Percentiles rank a stretch among this genome's conserved stretches.
phyloP scores from a whole-genome alignment of 1,139 yeast species.

The Saccharomyces hybrid region DNA sequence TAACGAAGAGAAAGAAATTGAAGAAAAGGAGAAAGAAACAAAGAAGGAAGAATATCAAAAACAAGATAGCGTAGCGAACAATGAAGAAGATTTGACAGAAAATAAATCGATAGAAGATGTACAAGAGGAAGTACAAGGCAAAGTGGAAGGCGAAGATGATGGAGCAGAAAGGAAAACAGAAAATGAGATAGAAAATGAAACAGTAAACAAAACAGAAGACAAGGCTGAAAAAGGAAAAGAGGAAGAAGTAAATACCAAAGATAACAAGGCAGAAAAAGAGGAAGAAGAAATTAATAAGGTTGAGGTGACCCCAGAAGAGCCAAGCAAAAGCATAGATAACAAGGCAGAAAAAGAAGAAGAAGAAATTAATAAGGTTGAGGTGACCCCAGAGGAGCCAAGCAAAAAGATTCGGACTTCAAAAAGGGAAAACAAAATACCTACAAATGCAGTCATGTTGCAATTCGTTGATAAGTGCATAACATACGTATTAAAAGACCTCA shows the following conservation, averaged over 20 bases:
- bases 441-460: constrained; percentile 23
- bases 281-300: not conserved
- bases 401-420: not conserved
- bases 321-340: constrained; percentile 3
- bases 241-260: not conserved
- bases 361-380: not conserved
- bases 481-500: constrained; percentile 13
- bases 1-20: not conserved
- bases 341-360: not conserved
- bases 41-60: constrained; percentile 1
- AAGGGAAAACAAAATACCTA: constrained; percentile 6
- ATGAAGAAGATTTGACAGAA: not conserved
- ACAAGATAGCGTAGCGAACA: not conserved
- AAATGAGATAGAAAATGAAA: not conserved
- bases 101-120: not conserved
- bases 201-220: not conserved
- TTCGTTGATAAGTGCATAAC: constrained; percentile 23
- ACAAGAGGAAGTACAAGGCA: not conserved
- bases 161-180: not conserved
- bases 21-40: constrained; percentile 1
- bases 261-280: not conserved
- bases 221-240: not conserved
- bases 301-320: not conserved
- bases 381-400: constrained; percentile 5
- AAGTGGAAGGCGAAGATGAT: not conserved